Evolutionary conservation across 148 eudicot genomes (phyloP), one percentile per base, ranked within the genome.

Genomic region (Chenopodium album): DNA sequence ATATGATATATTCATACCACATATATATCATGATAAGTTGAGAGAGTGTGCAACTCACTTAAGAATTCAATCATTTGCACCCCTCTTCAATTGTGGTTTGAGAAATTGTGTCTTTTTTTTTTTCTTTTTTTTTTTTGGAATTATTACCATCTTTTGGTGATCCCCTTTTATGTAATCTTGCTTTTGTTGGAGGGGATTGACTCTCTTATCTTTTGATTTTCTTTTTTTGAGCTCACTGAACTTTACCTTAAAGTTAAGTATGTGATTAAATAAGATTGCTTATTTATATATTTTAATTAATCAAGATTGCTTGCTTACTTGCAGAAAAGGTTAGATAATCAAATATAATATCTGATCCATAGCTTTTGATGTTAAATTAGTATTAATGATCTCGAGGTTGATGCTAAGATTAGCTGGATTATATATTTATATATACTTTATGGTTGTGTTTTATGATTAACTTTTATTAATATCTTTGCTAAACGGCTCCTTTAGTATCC

Each of bases 241-340:
- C 75, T 76, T 76, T 82, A 52, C 59, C 64, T 67, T 16, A 47
- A 71, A 31, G 59, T 70, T 11, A 82, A 76, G 80, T 59, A 37
- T 82, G 76, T 82, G 76, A 82, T 77, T 82, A 82, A 82, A 70
- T 71, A 82, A 82, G 46, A 59, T 62, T 71, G 73, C 41, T 29
- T 29, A 28, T 28, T 67, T 67, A 3, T 8, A 3, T 67, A 9
- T 2, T 3, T 10, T 10, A 28, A 11, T 67, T 67, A 26, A 26
- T 28, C 8, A 67, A 67, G 34, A 67, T 67, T 67, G 50, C 65
- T 60, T 59, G 20, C 65, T 60, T 59, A 12, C 80, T 46, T 73
- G 82, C 77, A 80, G 31, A 44, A 77, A 26, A 34, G 76, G 60
- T 56, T 76, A 71, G 47, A 76, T 41, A 68, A 76, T 3, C 23